These are phyloP conservation scores for Piromyces finnis DNA, from an alignment of 192 early-diverging fungal genomes.

Conservation along the genomic window DNA sequence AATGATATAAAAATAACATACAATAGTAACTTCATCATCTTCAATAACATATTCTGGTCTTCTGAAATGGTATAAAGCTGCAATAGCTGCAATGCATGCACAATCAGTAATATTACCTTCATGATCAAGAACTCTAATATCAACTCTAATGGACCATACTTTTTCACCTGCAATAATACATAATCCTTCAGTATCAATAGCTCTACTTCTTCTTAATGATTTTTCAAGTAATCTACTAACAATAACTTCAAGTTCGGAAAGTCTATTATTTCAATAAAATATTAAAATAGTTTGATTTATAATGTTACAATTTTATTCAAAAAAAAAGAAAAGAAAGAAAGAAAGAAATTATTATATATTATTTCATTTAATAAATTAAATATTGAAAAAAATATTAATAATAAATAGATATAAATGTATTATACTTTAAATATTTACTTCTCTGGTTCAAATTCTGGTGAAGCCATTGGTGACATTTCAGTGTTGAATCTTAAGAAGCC, in stretches of 20 bases:
- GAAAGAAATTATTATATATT: too few species aligned
- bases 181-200: constrained; percentile 88
- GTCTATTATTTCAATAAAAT: constrained; percentile 9
- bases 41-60: constrained; percentile 88
- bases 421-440: too few species aligned
- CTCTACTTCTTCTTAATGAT: constrained; percentile 58
- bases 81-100: constrained; percentile 74
- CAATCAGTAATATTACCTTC: constrained; percentile 89
- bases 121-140: constrained; percentile 82
- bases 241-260: constrained; percentile 66
- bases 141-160: constrained; percentile 83
- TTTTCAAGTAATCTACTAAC: constrained; percentile 78
- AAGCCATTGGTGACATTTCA: constrained; percentile 75
- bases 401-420: too few species aligned
- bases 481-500: constrained; percentile 72
- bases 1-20: constrained; percentile 15
- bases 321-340: too few species aligned
- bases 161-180: constrained; percentile 93
- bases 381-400: too few species aligned
- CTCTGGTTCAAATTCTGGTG: constrained; percentile 46
- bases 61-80: constrained; percentile 74
- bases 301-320: too few species aligned
- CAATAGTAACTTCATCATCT: constrained; percentile 77
- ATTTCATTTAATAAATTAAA: too few species aligned
- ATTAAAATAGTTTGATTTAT: too few species aligned